These are phyloP conservation scores for Bipolaris bicolor DNA, from an alignment of 2,329 filamentous ascomycete species.

Conservation along the genomic window DNA sequence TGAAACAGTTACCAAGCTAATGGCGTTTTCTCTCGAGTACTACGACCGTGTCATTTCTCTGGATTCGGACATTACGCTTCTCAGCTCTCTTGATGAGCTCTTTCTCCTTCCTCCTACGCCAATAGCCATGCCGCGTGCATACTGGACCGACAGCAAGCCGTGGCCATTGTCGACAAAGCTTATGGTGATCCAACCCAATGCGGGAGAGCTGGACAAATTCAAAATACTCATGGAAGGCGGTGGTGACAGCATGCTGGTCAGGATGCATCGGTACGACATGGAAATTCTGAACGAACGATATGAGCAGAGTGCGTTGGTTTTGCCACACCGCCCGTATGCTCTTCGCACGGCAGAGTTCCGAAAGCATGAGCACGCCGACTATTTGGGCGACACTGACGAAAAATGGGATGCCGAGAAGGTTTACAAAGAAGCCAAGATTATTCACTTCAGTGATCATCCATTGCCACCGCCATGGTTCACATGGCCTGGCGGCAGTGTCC, in stretches of 20 bases:
- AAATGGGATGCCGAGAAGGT: constrained; percentile 65
- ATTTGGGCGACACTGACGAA: constrained; percentile 60
- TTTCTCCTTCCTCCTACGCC: constrained; percentile 68
- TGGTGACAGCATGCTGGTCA: constrained; percentile 36
- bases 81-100: constrained; percentile 70
- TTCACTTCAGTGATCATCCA: constrained; percentile 77
- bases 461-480: constrained; percentile 69
- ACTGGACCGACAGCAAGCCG: constrained; percentile 66
- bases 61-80: constrained; percentile 69
- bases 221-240: constrained; percentile 37
- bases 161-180: constrained; percentile 65
- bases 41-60: constrained; percentile 65
- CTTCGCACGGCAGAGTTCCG: constrained; percentile 70
- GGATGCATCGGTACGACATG: constrained; percentile 65
- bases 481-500: constrained; percentile 50
- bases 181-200: constrained; percentile 66
- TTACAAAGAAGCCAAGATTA: constrained; percentile 66
- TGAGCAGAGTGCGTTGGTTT: constrained; percentile 61
- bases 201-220: constrained; percentile 56
- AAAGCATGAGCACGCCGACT: constrained; percentile 57
- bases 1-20: constrained; percentile 69
- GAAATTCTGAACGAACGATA: constrained; percentile 70
- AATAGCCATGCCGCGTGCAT: constrained; percentile 73
- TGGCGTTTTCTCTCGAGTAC: constrained; percentile 70
- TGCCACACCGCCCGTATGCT: constrained; percentile 69